phyloP scores from a whole-genome alignment of 23 red algal species.

The Gracilariopsis chorda region DNA sequence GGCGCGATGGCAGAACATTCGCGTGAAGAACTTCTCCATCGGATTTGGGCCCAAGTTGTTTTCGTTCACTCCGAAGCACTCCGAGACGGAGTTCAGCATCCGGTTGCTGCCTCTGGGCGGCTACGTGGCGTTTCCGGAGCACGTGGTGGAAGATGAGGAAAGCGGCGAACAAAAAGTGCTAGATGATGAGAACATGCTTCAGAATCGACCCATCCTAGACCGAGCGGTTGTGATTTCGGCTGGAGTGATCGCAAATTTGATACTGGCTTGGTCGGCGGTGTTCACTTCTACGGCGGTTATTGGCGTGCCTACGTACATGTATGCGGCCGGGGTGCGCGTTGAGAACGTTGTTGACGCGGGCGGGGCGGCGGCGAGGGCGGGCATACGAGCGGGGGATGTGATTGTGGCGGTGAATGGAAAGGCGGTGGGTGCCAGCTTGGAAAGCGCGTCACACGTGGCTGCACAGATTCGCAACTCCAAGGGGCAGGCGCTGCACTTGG shows the following conservation, averaged over 20 bases:
- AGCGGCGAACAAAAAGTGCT: constrained; percentile 39
- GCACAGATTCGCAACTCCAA: constrained; percentile 48
- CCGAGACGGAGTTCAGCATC: constrained; percentile 87
- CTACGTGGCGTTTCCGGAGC: constrained; percentile 93
- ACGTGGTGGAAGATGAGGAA: constrained; percentile 58
- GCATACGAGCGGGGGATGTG: constrained; percentile 70
- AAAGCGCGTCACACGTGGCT: constrained; percentile 51
- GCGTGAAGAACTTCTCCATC: constrained; percentile 95
- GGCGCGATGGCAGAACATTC: constrained; percentile 78
- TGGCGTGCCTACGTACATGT: constrained; percentile 60
- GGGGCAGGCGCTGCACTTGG: constrained; percentile 28
- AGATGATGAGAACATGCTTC: constrained; percentile 81
- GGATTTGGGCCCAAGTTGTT: constrained; percentile 88
- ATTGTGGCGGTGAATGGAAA: constrained; percentile 72
- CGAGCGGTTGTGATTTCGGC: constrained; percentile 83
- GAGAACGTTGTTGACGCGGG: constrained; percentile 50
- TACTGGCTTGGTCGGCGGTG: constrained; percentile 75
- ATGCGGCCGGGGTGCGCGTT: constrained; percentile 70
- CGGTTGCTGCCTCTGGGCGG: constrained; percentile 89
- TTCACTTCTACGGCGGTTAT: constrained; percentile 56
- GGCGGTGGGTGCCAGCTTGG: neutral
- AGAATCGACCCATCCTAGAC: constrained; percentile 85
- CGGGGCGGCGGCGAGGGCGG: constrained; percentile 62
- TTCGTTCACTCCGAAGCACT: constrained; percentile 50
- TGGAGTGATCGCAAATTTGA: constrained; percentile 90